A percentile compares a stretch with the other conserved stretches of the same genome.
phyloP scores from a whole-genome alignment of 768 basidiomycete genomes.

The Floccularia luteovirens region DNA sequence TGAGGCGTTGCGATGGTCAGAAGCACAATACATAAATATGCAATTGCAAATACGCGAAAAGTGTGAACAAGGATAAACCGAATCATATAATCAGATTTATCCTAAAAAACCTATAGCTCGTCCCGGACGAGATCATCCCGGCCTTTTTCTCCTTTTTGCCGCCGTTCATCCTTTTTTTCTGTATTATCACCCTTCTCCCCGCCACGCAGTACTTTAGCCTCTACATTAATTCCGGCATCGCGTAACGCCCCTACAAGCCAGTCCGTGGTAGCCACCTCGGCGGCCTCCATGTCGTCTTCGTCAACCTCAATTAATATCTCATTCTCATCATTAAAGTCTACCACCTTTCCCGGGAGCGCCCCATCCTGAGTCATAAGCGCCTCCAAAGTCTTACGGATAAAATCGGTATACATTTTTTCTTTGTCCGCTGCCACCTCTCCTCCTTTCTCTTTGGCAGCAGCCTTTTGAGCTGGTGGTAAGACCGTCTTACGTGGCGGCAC shows the following conservation, averaged over 20 bases:
- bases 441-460: not conserved
- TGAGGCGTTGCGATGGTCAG: too few species aligned
- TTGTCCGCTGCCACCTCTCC: conserved; percentile 7
- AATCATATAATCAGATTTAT: too few species aligned
- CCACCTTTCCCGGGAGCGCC: conserved; percentile 7
- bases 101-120: conserved; percentile 10
- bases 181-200: conserved; percentile 15
- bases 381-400: conserved; percentile 30
- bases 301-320: conserved; percentile 41
- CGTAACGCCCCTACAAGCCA: conserved; percentile 43
- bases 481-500: conserved; percentile 40
- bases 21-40: too few species aligned
- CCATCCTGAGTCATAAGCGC: conserved; percentile 20
- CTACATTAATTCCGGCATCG: conserved; percentile 44
- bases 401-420: conserved; percentile 22
- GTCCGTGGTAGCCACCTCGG: conserved; percentile 29
- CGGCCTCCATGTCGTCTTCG: conserved; percentile 29
- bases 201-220: conserved; percentile 19
- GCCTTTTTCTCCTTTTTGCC: conserved; percentile 2
- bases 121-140: conserved; percentile 4
- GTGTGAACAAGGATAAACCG: too few species aligned
- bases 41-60: too few species aligned
- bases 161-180: conserved; percentile 16
- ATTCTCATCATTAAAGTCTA: conserved; percentile 13
- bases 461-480: conserved; percentile 28